phyloP scores from a whole-genome alignment of 495 filamentous ascomycete genomes.

The Tuber magnatum region DNA sequence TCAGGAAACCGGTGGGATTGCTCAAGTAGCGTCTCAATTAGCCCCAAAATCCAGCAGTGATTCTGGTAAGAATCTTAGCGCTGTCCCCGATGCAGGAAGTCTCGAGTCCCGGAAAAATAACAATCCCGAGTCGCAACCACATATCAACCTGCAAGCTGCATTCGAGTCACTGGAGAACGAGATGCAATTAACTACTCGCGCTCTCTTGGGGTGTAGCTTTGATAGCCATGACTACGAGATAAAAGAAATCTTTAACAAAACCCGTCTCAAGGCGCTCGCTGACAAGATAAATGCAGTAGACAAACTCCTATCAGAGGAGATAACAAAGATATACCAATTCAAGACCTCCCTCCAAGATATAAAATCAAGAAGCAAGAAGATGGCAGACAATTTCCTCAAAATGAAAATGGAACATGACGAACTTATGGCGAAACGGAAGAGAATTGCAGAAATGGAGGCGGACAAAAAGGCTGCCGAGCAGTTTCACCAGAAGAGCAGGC shows the following conservation, averaged over 20 bases:
- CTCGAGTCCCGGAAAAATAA: neutral
- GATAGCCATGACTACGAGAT: neutral
- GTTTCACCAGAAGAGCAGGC: neutral
- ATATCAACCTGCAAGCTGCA: neutral
- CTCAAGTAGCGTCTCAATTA: neutral
- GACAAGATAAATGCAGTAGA: neutral
- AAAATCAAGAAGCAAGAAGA: conserved; percentile 11
- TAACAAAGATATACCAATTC: neutral
- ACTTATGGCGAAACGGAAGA: neutral
- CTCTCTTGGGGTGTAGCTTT: neutral
- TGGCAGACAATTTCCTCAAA: neutral
- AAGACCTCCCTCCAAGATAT: neutral
- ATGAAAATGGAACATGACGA: neutral
- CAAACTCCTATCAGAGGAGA: neutral
- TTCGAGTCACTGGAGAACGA: neutral
- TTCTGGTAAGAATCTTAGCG: neutral
- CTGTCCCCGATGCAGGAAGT: neutral
- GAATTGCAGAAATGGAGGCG: neutral
- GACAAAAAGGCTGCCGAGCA: conserved; percentile 1
- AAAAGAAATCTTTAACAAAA: neutral
- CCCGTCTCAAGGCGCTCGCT: neutral
- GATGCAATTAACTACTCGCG: neutral
- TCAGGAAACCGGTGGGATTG: neutral
- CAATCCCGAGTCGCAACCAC: neutral
- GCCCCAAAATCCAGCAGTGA: neutral